Evolutionary conservation across 805 yeast species (phyloP).

Genomic region (Saturnispora serradocipensis): DNA sequence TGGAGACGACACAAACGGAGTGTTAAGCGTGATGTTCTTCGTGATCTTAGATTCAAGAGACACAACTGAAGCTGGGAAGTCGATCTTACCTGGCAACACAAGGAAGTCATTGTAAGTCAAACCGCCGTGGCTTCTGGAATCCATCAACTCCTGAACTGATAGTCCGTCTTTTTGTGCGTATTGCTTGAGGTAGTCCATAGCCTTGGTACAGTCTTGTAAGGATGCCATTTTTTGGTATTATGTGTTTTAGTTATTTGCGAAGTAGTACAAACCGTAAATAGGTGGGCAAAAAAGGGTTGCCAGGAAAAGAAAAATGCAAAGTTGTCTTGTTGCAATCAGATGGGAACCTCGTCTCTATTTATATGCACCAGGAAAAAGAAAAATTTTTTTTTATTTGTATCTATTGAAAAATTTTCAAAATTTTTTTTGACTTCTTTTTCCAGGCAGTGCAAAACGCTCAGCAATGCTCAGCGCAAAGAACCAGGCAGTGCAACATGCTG

Average conservation of each 20-base stretch:
- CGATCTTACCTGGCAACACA: constrained; percentile 89
- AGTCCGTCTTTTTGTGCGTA: constrained; percentile 79
- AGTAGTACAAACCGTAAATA: not conserved
- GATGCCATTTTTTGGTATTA: constrained; percentile 3
- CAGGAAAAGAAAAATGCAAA: constrained; percentile 15
- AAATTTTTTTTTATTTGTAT: not conserved
- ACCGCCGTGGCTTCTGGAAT: constrained; percentile 87
- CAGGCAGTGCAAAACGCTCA: not conserved
- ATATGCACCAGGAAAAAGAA: not conserved
- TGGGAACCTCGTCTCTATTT: constrained; percentile 4
- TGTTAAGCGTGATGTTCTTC: constrained; percentile 79
- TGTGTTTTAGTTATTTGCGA: constrained; percentile 3
- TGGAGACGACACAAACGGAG: constrained; percentile 96
- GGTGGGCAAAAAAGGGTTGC: constrained; percentile 20
- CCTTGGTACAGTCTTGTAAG: constrained; percentile 41
- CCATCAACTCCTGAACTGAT: constrained; percentile 75
- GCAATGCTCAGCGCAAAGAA: not conserved
- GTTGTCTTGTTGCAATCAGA: not conserved
- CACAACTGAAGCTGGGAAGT: constrained; percentile 75
- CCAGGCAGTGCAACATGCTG: no score
- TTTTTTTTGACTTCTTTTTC: not conserved
- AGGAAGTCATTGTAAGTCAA: constrained; percentile 95
- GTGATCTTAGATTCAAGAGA: constrained; percentile 80
- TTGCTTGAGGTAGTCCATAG: constrained; percentile 54
- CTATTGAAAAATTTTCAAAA: not conserved